A percentile compares a stretch with the other conserved stretches of the same genome.
Conservation (phyloP, 2,329 filamentous ascomycete species). For the Podosphaera fusca region DNA sequence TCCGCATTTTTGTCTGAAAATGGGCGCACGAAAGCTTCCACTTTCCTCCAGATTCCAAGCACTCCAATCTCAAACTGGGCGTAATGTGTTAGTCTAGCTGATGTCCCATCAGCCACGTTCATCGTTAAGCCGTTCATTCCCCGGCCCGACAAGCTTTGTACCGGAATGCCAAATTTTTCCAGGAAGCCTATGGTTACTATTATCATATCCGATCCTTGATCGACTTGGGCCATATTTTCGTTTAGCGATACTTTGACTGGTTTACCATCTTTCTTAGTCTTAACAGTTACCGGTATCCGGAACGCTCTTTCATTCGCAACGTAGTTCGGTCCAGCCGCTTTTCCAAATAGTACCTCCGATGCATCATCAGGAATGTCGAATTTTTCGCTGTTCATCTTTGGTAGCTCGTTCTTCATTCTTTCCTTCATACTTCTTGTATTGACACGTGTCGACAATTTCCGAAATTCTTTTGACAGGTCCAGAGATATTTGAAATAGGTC, state of each 20-base stretch:
- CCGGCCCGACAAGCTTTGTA: too few relatives aligned
- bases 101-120: neutral
- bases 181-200: neutral
- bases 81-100: neutral
- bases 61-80: neutral
- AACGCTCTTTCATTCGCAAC: neutral
- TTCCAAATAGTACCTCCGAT: too few relatives aligned
- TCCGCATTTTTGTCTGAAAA: neutral
- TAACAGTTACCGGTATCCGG: neutral
- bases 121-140: too few relatives aligned
- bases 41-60: neutral
- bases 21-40: neutral
- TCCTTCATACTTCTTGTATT: neutral
- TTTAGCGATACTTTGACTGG: neutral
- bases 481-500: conserved; percentile 1
- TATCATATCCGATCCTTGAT: neutral
- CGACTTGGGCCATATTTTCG: neutral
- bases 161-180: too few relatives aligned
- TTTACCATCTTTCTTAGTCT: neutral
- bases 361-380: too few relatives aligned
- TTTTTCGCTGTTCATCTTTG: too few relatives aligned
- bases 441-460: neutral
- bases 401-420: neutral
- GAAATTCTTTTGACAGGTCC: neutral
- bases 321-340: too few relatives aligned